Evolutionary conservation across 345 rosid genomes (phyloP).

Genomic region (Reutealis trisperma): DNA sequence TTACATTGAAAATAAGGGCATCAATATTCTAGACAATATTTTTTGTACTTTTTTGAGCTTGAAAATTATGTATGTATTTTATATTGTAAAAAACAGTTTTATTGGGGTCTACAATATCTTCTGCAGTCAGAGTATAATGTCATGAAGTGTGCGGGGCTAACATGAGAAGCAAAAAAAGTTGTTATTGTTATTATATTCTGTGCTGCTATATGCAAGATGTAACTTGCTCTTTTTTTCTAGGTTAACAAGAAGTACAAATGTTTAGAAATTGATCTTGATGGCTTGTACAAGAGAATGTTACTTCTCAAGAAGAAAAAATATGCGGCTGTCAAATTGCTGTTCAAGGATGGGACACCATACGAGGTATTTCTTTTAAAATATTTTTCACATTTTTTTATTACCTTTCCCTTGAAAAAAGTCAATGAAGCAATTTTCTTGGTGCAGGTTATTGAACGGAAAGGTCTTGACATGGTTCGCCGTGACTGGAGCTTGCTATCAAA

Average conservation of each 20-base stretch:
- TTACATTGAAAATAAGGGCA: too few relatives aligned
- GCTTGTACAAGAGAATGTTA: constrained; percentile 92
- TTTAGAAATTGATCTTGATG: constrained; percentile 96
- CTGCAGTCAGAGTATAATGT: neutral
- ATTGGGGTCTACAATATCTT: neutral
- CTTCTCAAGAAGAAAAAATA: constrained; percentile 98
- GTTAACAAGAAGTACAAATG: constrained; percentile 92
- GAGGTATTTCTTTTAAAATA: constrained; percentile 56
- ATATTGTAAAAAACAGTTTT: neutral
- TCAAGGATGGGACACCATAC: constrained; percentile 69
- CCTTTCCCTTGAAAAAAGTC: constrained; percentile 20
- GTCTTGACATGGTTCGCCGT: constrained; percentile 99
- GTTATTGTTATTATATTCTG: neutral
- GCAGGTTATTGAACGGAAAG: constrained; percentile 95
- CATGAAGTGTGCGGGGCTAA: neutral
- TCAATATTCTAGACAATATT: too few relatives aligned
- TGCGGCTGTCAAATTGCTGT: constrained; percentile 91
- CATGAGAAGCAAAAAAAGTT: neutral
- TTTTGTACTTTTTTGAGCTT: neutral
- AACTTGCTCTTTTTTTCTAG: constrained; percentile 42
- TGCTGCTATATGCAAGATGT: constrained; percentile 7
- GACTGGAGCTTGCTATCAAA: constrained; percentile 98
- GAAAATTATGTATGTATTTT: neutral
- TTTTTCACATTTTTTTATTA: neutral
- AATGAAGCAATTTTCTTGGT: constrained; percentile 29